These are phyloP conservation scores for Hypoxylon cercidicola DNA, from an alignment of 495 filamentous ascomycete genomes.

Conservation along the genomic window DNA sequence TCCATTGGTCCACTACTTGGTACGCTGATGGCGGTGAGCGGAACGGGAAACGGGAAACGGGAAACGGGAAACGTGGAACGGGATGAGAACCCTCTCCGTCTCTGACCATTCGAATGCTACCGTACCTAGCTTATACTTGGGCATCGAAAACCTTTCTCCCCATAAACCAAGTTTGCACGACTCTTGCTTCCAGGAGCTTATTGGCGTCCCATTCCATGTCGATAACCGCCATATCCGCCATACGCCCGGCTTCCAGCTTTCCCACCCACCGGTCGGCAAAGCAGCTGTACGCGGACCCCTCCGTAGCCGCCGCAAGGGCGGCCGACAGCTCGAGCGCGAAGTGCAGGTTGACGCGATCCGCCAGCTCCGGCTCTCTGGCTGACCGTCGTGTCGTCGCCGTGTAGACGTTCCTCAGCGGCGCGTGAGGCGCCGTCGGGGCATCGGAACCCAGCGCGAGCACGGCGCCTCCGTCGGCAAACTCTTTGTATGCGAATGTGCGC, in stretches of 20 bases:
- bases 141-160: constrained; percentile 61
- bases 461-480: constrained; percentile 65
- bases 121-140: constrained; percentile 13
- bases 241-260: constrained; percentile 57
- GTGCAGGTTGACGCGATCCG: constrained; percentile 61
- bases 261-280: constrained; percentile 66
- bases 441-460: constrained; percentile 68
- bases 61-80: no score
- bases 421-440: constrained; percentile 68
- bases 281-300: constrained; percentile 66
- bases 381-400: constrained; percentile 68
- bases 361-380: constrained; percentile 60
- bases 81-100: no score
- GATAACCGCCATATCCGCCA: constrained; percentile 68
- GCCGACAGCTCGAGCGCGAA: constrained; percentile 63
- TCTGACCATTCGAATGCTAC: background rate
- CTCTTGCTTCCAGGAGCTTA: constrained; percentile 60
- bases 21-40: no score
- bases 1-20: no score
- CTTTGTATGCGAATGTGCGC: constrained; percentile 70
- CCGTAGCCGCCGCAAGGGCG: constrained; percentile 65
- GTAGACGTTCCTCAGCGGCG: constrained; percentile 67
- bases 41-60: no score
- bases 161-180: constrained; percentile 66
- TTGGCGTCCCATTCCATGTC: constrained; percentile 67